Base-by-base conservation (phyloP, 139 green algal genomes). In the Chlorella sp. region DNA sequence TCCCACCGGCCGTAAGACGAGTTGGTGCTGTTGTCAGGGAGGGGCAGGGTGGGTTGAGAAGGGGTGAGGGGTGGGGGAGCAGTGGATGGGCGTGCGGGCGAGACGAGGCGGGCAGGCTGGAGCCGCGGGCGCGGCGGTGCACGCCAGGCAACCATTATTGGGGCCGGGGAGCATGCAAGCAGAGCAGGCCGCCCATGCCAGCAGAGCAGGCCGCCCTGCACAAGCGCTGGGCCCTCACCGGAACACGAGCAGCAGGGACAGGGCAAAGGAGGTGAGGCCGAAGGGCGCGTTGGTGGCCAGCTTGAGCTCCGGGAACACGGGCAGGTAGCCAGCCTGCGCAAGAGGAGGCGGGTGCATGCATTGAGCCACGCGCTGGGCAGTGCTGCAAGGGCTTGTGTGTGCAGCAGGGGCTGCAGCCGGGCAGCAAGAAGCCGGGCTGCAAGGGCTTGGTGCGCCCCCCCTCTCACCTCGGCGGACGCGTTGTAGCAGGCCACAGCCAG, bases 1-100 rank as follows among this genome's bases (percentile, higher is more conserved):
- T 90, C 84, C 88, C 88, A 93, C 67, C 90, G 83, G 77, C 69
- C 64, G 73, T 93, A 93, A 32, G 40, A 81, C 36, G 78, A 83
- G 83, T 93, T 93, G 68, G 90, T 93, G 24, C 89, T 64, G 80
- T n/a, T 41, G 34, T 3, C 3, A 40, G 68, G 2, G 20, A 16
- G 30, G 32, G n/a, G 73, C 24, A 36, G 43, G 1, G 72, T 1
- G 24, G 30, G 62, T n/a, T 24, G 43, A 13, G 17, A 13, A 38
- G 41, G 2, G 43, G 30, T n/a, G 43, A 44, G 13, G 72, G 41
- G 11, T 7, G 41, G 28, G 14, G 6, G 54, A 28, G 17, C 44
- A 43, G 32, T 2, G 51, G n/a, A n/a, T n/a, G n/a, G n/a, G n/a
- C n/a, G n/a, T n/a, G 26, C 44, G 19, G 13, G 32, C 3, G 73